Conservation (phyloP, 208 protist genomes). For the Trypanosoma vivax region DNA sequence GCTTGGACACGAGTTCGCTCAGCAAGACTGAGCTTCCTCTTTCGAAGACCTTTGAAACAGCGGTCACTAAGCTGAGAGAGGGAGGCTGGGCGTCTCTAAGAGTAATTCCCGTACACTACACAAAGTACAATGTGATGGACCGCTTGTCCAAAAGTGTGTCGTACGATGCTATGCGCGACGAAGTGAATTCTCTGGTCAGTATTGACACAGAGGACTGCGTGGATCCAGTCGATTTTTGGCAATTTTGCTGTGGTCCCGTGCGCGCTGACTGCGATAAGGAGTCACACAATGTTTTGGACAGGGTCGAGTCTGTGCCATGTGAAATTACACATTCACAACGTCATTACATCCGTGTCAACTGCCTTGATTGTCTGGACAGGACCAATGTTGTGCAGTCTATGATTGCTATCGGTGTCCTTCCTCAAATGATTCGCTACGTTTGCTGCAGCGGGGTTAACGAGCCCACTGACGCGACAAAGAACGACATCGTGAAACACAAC, state of each 20-base stretch:
- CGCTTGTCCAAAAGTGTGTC: slow-evolving; percentile 20
- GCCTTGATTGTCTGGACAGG: slow-evolving; percentile 79
- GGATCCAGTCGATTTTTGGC: slow-evolving; percentile 12
- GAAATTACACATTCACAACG: slow-evolving; percentile 8
- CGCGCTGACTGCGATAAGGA: background rate
- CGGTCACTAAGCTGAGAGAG: slow-evolving; percentile 17
- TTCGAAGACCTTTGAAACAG: slow-evolving; percentile 42
- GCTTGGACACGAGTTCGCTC: slow-evolving; percentile 54
- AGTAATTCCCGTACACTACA: slow-evolving; percentile 15
- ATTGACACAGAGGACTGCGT: background rate
- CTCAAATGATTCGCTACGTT: slow-evolving; percentile 47
- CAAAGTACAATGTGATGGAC: slow-evolving; percentile 55
- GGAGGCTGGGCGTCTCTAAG: background rate
- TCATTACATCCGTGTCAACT: slow-evolving; percentile 57
- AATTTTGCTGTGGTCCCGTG: background rate
- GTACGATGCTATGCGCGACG: slow-evolving; percentile 29
- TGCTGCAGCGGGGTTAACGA: background rate
- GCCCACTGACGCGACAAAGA: background rate
- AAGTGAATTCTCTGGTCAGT: slow-evolving; percentile 10
- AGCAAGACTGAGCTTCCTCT: slow-evolving; percentile 41
- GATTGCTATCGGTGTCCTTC: slow-evolving; percentile 33
- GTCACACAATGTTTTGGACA: too few relatives aligned
- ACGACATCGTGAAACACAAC: background rate
- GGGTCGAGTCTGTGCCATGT: too few relatives aligned
- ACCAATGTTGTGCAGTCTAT: slow-evolving; percentile 72